Conservation (phyloP, 106 monocot genomes). For the Allium fistulosum region DNA sequence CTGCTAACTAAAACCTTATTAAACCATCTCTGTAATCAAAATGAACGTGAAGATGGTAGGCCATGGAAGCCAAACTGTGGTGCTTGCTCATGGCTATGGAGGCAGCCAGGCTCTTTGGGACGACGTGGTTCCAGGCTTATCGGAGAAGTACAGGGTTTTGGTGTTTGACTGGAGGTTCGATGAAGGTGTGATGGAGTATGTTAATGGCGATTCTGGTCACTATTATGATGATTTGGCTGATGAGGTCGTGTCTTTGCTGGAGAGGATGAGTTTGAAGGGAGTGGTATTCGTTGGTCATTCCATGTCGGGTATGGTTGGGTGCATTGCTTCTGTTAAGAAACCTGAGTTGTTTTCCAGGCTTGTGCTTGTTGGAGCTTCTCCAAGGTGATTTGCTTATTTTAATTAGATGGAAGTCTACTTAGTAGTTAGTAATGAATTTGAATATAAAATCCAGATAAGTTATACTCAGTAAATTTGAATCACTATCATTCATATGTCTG, state of each 20-base stretch:
- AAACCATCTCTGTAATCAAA: no score
- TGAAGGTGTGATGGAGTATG: not conserved
- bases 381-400: conserved; percentile 19
- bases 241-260: conserved; percentile 35
- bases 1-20: no score
- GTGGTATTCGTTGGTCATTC: conserved; percentile 53
- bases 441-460: no score
- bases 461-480: no score
- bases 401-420: not conserved
- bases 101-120: conserved; percentile 46
- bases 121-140: conserved; percentile 25
- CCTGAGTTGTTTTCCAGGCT: conserved; percentile 49
- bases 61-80: conserved; percentile 26
- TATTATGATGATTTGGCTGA: conserved; percentile 22
- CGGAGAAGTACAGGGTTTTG: conserved; percentile 15
- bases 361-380: conserved; percentile 47
- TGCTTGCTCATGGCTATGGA: conserved; percentile 56
- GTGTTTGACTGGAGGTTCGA: conserved; percentile 59
- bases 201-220: conserved; percentile 11
- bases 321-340: conserved; percentile 41
- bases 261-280: conserved; percentile 12
- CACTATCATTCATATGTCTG: no score
- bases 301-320: conserved; percentile 63
- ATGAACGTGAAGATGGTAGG: conserved; percentile 39
- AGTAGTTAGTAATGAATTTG: no score